Evolutionary conservation across 352 stramenopile species (phyloP).

Genomic region (Peronosclerospora sorghi): DNA sequence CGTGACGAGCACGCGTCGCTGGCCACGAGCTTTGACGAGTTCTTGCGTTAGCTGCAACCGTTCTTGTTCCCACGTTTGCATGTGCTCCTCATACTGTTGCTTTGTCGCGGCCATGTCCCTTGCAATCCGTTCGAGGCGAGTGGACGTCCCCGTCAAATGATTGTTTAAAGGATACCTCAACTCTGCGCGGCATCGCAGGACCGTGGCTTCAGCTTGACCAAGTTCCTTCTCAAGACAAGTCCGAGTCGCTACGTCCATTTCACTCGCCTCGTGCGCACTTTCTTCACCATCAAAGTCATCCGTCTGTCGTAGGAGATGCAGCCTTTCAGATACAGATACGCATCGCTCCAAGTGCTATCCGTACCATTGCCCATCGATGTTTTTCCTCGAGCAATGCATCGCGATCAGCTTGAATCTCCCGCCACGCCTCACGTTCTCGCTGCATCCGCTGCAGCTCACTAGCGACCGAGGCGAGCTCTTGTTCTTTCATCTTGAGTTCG

Average conservation of each 20-base stretch:
- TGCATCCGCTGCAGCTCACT: conserved; percentile 63
- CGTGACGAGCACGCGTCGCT: conserved; percentile 67
- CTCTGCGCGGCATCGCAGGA: conserved; percentile 62
- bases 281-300: conserved; percentile 51
- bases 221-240: conserved; percentile 59
- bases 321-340: no score
- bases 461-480: conserved; percentile 34
- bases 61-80: conserved; percentile 39
- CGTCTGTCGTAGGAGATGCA: conserved; percentile 20
- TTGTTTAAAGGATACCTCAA: conserved; percentile 70
- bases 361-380: conserved; percentile 72
- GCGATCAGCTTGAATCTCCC: conserved; percentile 65
- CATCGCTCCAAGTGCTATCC: no score
- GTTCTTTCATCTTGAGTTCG: conserved; percentile 34
- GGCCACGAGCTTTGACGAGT: conserved; percentile 63
- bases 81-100: conserved; percentile 59
- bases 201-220: conserved; percentile 50
- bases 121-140: conserved; percentile 61
- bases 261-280: conserved; percentile 14
- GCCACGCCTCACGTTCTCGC: conserved; percentile 62
- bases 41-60: conserved; percentile 50
- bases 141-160: conserved; percentile 60
- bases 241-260: conserved; percentile 38
- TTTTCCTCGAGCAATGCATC: conserved; percentile 76
- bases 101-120: conserved; percentile 60